A percentile compares a stretch with the other conserved stretches of the same genome.
Conservation (phyloP, 805 yeast species). For the Isabelozyma heimii region DNA sequence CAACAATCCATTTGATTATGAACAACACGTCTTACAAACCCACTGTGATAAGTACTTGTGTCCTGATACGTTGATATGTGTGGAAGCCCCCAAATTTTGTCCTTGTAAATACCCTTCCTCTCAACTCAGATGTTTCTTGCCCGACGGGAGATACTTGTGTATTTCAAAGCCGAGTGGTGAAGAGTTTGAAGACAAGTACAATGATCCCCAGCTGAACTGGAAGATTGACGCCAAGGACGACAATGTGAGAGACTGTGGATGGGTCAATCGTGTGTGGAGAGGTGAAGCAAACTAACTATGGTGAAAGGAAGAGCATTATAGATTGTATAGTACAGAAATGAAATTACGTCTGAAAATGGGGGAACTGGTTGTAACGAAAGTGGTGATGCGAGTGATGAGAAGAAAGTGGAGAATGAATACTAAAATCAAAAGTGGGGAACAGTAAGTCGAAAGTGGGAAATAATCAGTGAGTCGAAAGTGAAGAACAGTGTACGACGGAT, state of each 20-base stretch:
- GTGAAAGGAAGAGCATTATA: too few relatives aligned
- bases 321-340: too few relatives aligned
- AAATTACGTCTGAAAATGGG: too few relatives aligned
- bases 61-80: constrained; percentile 81
- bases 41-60: constrained; percentile 72
- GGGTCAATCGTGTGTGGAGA: constrained; percentile 72
- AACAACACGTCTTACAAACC: constrained; percentile 32
- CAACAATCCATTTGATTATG: constrained; percentile 35
- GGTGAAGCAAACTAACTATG: constrained; percentile 30
- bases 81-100: constrained; percentile 63
- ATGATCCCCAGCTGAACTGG: constrained; percentile 43
- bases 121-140: constrained; percentile 76
- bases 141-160: constrained; percentile 71
- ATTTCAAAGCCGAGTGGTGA: constrained; percentile 73
- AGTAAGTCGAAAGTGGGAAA: too few relatives aligned
- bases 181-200: constrained; percentile 27
- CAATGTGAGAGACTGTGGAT: constrained; percentile 72
- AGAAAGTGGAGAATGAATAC: too few relatives aligned
- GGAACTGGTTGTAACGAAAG: too few relatives aligned
- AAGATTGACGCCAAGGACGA: constrained; percentile 50
- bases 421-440: too few relatives aligned
- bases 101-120: constrained; percentile 90
- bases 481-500: too few relatives aligned
- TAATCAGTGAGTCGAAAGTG: too few relatives aligned
- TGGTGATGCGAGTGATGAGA: too few relatives aligned